Conservation (phyloP, 306 rosid species). For the Quercus ilex region DNA sequence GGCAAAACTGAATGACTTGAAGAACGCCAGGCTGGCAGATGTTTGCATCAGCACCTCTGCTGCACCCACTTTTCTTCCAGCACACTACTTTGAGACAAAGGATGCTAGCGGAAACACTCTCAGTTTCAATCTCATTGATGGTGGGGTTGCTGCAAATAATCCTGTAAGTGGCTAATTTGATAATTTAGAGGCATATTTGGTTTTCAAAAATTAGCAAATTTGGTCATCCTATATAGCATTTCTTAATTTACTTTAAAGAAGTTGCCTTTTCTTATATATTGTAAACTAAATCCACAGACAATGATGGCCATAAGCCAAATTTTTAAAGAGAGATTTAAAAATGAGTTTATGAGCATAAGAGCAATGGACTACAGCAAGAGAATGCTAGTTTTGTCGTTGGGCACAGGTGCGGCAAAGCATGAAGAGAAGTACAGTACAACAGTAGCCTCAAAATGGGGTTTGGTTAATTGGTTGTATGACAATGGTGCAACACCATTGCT, state of each 20-base stretch:
- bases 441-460: slow-evolving; percentile 38
- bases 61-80: slow-evolving; percentile 41
- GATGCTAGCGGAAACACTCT: slow-evolving; percentile 18
- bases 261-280: background rate
- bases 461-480: slow-evolving; percentile 27
- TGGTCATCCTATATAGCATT: background rate
- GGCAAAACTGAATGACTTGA: slow-evolving; percentile 32
- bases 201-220: too few relatives aligned
- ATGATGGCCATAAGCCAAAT: slow-evolving; percentile 39
- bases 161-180: slow-evolving; percentile 26
- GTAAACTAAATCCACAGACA: slow-evolving; percentile 17
- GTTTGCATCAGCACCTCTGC: slow-evolving; percentile 45
- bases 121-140: slow-evolving; percentile 35
- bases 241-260: background rate
- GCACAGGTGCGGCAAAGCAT: slow-evolving; percentile 36
- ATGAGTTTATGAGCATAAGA: background rate
- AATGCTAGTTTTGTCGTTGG: slow-evolving; percentile 40
- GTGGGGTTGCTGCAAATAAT: slow-evolving; percentile 44
- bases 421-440: slow-evolving; percentile 40
- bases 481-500: slow-evolving; percentile 35
- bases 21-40: slow-evolving; percentile 36
- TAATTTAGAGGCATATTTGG: background rate
- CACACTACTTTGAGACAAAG: slow-evolving; percentile 31
- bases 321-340: slow-evolving; percentile 7
- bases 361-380: slow-evolving; percentile 5